Evolutionary conservation across 306 rosid genomes (phyloP), one percentile per base, ranked within the genome.

Genomic region (Crotalaria pallida): DNA sequence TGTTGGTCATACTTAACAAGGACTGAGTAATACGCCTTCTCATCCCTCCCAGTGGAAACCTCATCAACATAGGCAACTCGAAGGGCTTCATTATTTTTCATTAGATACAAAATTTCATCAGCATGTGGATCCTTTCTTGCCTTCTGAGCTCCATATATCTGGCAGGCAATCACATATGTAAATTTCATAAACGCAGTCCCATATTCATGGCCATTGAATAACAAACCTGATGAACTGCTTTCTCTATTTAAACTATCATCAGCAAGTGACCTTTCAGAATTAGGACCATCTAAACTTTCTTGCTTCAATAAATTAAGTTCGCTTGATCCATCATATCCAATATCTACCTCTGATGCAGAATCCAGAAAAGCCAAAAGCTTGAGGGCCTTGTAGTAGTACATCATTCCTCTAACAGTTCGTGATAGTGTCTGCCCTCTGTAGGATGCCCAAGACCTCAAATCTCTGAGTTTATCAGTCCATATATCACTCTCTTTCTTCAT

Each of bases 391-490:
- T 85, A 87, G 72, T 93, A 88, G 78, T 90, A 93, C 96, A 93
- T 93, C 97, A 90, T 93, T 78, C 98, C 98, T 79, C 98, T 84
- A 48, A 90, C 97, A 5, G 98, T 93, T 45, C 92, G 79, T 0
- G 92, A 68, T 26, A 93, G 94, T 33, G 98, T 93, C 79, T 90
- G 98, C 29, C 98, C 98, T 65, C 98, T 81, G 72, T 79, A 87
- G 58, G 98, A 90, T 6, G 97, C 97, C 98, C 98, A 93, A 23
- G 76, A 90, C 88, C 98, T 90, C 58, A 93, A 84, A 59, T 90
- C 96, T 81, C 81, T 80, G 53, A 90, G 67, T 80, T 85, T 90
- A 2, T 81, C 82, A 34, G 92, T 84, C 98, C 98, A 93, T 59
- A 93, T 77, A 49, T 93, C 98, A 31, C 59, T 18, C 18, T 93